Percentiles rank a stretch among this genome's conserved stretches.
Conservation (phyloP, 257 asterid genomes). For the Leptodermis oblonga region DNA sequence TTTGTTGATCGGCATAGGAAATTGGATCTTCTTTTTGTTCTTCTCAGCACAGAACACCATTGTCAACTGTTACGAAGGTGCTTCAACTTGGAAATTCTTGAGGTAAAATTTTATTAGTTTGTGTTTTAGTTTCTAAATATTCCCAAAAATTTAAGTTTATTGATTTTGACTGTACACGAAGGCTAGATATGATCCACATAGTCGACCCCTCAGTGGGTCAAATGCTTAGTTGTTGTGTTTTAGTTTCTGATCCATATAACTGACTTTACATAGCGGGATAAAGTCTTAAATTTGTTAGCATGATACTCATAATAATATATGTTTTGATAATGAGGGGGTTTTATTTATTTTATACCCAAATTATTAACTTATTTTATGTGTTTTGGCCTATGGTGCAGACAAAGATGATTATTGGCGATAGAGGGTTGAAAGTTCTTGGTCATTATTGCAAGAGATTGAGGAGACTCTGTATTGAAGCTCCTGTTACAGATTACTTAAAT, state of each 20-base stretch:
- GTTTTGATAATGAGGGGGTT: neutral
- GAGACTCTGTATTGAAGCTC: conserved; percentile 67
- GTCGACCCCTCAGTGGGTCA: no score
- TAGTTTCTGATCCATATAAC: neutral
- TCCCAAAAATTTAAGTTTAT: no score
- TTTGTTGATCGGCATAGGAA: conserved; percentile 56
- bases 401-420: conserved; percentile 74
- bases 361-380: neutral
- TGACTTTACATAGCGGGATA: no score
- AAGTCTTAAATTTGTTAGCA: neutral
- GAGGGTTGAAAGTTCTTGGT: conserved; percentile 75
- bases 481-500: conserved; percentile 53
- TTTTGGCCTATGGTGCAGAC: conserved; percentile 35
- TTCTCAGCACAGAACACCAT: conserved; percentile 83
- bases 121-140: no score
- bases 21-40: conserved; percentile 77
- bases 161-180: no score
- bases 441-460: conserved; percentile 41
- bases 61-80: conserved; percentile 58
- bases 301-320: neutral
- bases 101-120: conserved; percentile 37
- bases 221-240: no score
- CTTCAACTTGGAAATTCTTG: conserved; percentile 74
- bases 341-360: neutral
- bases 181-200: no score